Evolutionary conservation across 768 basidiomycete genomes (phyloP).

Genomic region (Pleurotus sapidus): DNA sequence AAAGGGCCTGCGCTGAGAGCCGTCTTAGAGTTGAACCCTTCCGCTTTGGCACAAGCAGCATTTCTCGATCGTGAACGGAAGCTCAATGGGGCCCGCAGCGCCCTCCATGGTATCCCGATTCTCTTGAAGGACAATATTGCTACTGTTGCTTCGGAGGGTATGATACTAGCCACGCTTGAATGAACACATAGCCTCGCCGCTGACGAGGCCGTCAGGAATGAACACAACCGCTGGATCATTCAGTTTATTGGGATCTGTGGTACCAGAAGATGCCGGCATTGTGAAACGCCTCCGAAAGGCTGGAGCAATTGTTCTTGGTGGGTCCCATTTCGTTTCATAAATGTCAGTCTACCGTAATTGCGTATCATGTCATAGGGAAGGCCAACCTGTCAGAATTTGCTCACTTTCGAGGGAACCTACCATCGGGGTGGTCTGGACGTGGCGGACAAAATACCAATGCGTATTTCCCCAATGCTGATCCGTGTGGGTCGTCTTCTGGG

Average conservation of each 20-base stretch:
- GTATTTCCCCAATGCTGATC: conserved; percentile 49
- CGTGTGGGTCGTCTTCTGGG: conserved; percentile 59
- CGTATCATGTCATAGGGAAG: conserved; percentile 44
- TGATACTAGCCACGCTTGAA: background rate
- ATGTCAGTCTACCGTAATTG: background rate
- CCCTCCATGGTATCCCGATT: conserved; percentile 8
- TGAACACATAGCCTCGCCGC: background rate
- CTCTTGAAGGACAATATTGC: conserved; percentile 10
- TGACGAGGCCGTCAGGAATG: background rate
- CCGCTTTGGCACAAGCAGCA: conserved; percentile 50
- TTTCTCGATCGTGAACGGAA: conserved; percentile 44
- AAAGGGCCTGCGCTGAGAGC: conserved; percentile 56
- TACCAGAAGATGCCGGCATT: conserved; percentile 44
- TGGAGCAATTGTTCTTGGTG: conserved; percentile 8
- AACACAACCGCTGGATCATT: conserved; percentile 31
- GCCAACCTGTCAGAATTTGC: conserved; percentile 56
- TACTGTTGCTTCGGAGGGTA: conserved; percentile 4
- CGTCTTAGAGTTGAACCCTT: conserved; percentile 55
- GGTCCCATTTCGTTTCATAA: no score
- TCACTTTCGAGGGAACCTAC: conserved; percentile 41
- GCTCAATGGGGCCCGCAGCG: conserved; percentile 38
- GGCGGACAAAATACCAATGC: conserved; percentile 51
- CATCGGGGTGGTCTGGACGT: conserved; percentile 58
- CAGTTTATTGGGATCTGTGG: conserved; percentile 37
- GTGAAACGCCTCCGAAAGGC: conserved; percentile 30